These are phyloP conservation scores for Diphasiastrum complanatum DNA, from an alignment of 83 land plant species.

Conservation along the genomic window DNA sequence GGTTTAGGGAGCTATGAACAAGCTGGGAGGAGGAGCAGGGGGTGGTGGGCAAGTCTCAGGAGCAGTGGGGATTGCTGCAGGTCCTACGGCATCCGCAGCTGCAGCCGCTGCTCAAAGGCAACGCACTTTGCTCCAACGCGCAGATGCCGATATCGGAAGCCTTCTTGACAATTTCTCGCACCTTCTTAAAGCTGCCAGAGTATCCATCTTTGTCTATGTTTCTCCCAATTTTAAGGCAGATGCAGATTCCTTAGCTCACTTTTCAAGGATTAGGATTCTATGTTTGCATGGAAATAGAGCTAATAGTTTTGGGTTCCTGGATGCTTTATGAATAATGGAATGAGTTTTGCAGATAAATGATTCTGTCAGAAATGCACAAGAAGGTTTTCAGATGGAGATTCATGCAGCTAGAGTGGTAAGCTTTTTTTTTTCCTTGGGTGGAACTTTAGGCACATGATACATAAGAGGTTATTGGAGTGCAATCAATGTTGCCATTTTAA, in stretches of 20 bases:
- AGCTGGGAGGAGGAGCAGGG: conserved; percentile 15
- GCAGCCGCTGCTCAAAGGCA: conserved; percentile 38
- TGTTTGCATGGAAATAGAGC: too few relatives aligned
- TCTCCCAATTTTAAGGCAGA: background rate
- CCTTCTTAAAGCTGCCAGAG: conserved; percentile 38
- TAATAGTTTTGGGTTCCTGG: too few relatives aligned
- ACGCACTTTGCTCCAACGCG: conserved; percentile 30
- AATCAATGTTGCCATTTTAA: too few relatives aligned
- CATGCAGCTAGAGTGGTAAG: conserved; percentile 85
- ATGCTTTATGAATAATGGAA: too few relatives aligned
- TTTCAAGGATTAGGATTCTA: too few relatives aligned
- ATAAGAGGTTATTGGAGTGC: too few relatives aligned
- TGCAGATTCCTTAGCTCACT: too few relatives aligned
- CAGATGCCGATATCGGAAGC: conserved; percentile 34
- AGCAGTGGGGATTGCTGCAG: conserved; percentile 17
- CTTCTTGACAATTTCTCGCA: conserved; percentile 36
- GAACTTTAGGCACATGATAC: background rate
- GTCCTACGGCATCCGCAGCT: conserved; percentile 33
- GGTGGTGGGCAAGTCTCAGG: conserved; percentile 18
- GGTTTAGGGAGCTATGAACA: conserved; percentile 26
- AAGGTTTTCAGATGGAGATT: conserved; percentile 94
- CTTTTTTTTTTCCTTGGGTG: background rate
- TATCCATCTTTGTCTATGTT: background rate
- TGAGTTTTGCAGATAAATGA: conserved; percentile 61
- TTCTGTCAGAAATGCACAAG: conserved; percentile 82